These are phyloP conservation scores for Sporobolomyces pararoseus DNA, from an alignment of 768 basidiomycete genomes.

Conservation along the genomic window DNA sequence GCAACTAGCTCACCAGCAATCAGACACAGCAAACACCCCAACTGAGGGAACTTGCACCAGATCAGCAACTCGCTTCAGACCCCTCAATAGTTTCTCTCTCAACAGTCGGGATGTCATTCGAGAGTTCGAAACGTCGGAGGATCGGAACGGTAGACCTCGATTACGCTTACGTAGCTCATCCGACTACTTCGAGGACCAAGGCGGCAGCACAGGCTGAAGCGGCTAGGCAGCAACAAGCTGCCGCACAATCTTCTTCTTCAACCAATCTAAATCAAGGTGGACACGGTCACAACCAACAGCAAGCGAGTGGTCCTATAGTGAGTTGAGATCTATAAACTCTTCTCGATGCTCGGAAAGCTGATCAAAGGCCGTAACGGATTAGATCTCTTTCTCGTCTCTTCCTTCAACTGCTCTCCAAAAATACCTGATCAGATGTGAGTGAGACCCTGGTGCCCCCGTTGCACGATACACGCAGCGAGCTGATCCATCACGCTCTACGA, in stretches of 20 bases:
- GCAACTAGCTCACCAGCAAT: too few species aligned
- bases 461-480: background rate
- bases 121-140: constrained; percentile 6
- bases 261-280: background rate
- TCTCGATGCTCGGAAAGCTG: background rate
- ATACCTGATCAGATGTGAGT: constrained; percentile 36
- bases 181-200: constrained; percentile 22
- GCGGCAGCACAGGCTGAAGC: background rate
- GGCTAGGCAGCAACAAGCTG: background rate
- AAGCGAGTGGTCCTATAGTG: constrained; percentile 14
- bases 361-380: background rate
- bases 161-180: constrained; percentile 10
- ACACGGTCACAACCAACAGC: constrained; percentile 3
- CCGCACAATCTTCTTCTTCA: background rate
- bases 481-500: background rate
- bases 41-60: too few species aligned
- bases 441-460: background rate
- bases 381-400: constrained; percentile 33
- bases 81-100: too few species aligned
- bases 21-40: too few species aligned
- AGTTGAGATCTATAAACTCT: background rate
- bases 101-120: constrained; percentile 17
- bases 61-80: too few species aligned
- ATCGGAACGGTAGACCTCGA: constrained; percentile 10
- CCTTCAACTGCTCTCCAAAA: constrained; percentile 35